Conservation (phyloP, 2,329 filamentous ascomycete species). For the Sclerotinia subarctica region DNA sequence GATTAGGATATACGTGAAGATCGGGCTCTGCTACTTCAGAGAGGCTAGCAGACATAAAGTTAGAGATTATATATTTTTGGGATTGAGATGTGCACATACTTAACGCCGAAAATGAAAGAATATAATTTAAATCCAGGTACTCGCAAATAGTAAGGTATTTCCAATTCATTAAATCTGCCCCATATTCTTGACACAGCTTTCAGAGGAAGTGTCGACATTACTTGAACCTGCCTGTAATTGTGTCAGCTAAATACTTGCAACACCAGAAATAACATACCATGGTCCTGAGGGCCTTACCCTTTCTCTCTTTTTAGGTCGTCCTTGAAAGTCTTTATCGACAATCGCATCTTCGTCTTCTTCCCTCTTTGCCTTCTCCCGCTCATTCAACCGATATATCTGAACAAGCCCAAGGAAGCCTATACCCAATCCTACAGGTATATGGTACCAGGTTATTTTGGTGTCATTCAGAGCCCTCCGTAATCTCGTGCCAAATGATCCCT, state of each 20-base stretch:
- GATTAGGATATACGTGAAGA: conserved; percentile 84
- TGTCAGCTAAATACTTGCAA: conserved; percentile 24
- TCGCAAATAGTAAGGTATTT: conserved; percentile 66
- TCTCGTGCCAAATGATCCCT: conserved; percentile 40
- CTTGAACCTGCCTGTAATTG: conserved; percentile 58
- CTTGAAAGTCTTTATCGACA: conserved; percentile 44
- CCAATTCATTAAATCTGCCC: conserved; percentile 71
- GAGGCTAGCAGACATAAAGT: conserved; percentile 50
- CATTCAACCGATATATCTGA: conserved; percentile 61
- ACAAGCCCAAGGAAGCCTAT: conserved; percentile 63
- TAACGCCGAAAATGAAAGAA: conserved; percentile 70
- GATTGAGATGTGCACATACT: conserved; percentile 42
- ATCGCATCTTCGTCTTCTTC: conserved; percentile 41
- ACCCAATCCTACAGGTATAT: conserved; percentile 66
- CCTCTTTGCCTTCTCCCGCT: conserved; percentile 45
- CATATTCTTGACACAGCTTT: conserved; percentile 70
- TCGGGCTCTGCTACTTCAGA: conserved; percentile 85
- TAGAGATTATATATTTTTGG: conserved; percentile 21
- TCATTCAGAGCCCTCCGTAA: conserved; percentile 56
- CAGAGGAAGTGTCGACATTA: conserved; percentile 70
- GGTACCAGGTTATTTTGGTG: conserved; percentile 69
- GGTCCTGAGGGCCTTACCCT: conserved; percentile 64
- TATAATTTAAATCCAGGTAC: conserved; percentile 73
- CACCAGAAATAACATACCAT: conserved; percentile 46
- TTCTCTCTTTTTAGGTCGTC: conserved; percentile 46